Percentiles rank a stretch among this genome's conserved stretches.
Evolutionary conservation across 495 filamentous ascomycete genomes (phyloP).

Genomic region (Parathielavia hyrcaniae): DNA sequence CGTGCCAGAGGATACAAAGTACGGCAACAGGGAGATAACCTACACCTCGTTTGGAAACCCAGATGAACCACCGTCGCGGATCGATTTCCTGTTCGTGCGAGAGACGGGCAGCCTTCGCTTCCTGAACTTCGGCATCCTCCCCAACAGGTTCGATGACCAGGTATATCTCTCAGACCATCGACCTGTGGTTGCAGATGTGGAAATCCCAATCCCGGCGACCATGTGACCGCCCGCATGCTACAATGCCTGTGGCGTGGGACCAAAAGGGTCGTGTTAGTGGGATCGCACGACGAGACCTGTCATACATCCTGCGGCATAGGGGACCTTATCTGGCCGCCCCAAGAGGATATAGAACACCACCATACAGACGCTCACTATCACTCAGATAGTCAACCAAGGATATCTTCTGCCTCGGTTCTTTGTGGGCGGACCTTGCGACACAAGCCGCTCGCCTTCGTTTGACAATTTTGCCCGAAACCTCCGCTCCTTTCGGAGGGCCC

Average conservation of each 20-base stretch:
- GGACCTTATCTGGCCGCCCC: background rate
- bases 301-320: background rate
- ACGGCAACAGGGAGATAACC: constrained; percentile 34
- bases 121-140: constrained; percentile 51
- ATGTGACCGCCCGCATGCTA: background rate
- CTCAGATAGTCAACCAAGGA: no score
- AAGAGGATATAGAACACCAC: no score
- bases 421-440: no score
- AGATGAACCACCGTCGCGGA: constrained; percentile 22
- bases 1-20: constrained; percentile 17
- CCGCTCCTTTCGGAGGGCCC: background rate
- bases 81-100: constrained; percentile 33
- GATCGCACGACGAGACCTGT: background rate
- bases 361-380: background rate
- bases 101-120: constrained; percentile 14
- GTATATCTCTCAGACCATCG: constrained; percentile 72
- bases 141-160: constrained; percentile 58
- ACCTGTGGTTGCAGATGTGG: constrained; percentile 62
- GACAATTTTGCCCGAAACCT: no score
- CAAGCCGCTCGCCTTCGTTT: no score
- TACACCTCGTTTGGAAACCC: constrained; percentile 62
- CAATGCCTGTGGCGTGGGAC: background rate
- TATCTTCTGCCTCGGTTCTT: no score
- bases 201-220: constrained; percentile 17
- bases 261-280: constrained; percentile 2